phyloP scores from a whole-genome alignment of 345 rosid genomes.

The Lumnitzera racemosa region DNA sequence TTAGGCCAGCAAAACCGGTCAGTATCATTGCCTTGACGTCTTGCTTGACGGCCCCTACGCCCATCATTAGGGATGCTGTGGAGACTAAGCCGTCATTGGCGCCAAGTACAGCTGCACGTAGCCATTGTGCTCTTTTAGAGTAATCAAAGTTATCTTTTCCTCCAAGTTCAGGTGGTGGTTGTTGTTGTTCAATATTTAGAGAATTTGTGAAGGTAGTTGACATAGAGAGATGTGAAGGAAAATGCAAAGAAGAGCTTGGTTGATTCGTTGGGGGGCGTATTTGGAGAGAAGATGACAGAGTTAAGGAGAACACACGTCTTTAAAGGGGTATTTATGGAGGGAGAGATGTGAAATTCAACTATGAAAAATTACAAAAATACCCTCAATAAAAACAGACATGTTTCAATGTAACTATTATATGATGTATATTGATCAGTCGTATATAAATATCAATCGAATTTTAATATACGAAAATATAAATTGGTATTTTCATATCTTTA shows the following conservation, averaged over 20 bases:
- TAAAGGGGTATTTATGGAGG: conserved; percentile 3
- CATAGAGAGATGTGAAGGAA: not conserved
- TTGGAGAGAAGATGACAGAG: too few species aligned
- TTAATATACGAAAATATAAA: too few species aligned
- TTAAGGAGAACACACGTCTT: conserved; percentile 1
- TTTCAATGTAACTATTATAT: too few species aligned
- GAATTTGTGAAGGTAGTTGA: not conserved
- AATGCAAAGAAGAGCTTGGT: not conserved
- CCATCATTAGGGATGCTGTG: conserved; percentile 87
- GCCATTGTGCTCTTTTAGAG: conserved; percentile 87
- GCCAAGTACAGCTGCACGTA: conserved; percentile 87
- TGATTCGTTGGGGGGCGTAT: too few species aligned
- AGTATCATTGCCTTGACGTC: conserved; percentile 78
- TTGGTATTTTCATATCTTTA: too few species aligned
- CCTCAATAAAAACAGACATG: too few species aligned
- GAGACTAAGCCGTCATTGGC: conserved; percentile 92
- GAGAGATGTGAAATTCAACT: too few species aligned
- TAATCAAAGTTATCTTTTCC: conserved; percentile 40
- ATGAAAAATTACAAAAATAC: too few species aligned
- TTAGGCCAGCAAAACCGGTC: conserved; percentile 80
- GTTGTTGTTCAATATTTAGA: conserved; percentile 27
- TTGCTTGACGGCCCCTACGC: conserved; percentile 77
- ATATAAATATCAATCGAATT: too few species aligned
- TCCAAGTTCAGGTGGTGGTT: conserved; percentile 13
- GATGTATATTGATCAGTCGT: too few species aligned